phyloP scores from a whole-genome alignment of 495 filamentous ascomycete genomes.

The Parmelia sp. region DNA sequence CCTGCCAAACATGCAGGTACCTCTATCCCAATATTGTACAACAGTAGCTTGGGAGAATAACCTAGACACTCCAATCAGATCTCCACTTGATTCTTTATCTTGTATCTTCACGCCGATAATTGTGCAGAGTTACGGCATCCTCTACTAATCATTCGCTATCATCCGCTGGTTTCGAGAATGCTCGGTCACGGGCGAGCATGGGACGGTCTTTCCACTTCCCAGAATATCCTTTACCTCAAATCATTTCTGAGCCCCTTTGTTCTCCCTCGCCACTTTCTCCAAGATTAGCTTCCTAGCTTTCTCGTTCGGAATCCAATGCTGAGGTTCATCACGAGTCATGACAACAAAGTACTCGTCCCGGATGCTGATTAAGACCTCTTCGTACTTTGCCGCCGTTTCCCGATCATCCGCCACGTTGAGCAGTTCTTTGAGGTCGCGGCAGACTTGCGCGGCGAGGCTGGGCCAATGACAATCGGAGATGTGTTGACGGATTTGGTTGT shows the following conservation, averaged over 20 bases:
- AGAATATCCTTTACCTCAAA: too few species aligned
- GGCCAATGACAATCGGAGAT: slow-evolving; percentile 17
- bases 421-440: slow-evolving; percentile 21
- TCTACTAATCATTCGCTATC: too few species aligned
- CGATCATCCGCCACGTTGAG: slow-evolving; percentile 23
- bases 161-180: too few species aligned
- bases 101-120: too few species aligned
- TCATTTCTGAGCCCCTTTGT: slow-evolving; percentile 19
- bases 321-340: slow-evolving; percentile 14
- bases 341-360: slow-evolving; percentile 18
- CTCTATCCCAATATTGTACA: too few species aligned
- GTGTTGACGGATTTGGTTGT: slow-evolving; percentile 13
- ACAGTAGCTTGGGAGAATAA: too few species aligned
- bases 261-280: slow-evolving; percentile 12
- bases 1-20: too few species aligned
- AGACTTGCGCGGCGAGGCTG: slow-evolving; percentile 18
- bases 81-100: too few species aligned
- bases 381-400: slow-evolving; percentile 19
- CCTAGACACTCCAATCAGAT: too few species aligned
- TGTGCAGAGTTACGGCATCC: too few species aligned
- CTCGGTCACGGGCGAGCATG: too few species aligned
- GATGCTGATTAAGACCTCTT: slow-evolving; percentile 18
- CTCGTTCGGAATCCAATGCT: slow-evolving; percentile 16
- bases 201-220: too few species aligned
- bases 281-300: slow-evolving; percentile 15